Base-by-base conservation (phyloP, 805 yeast species). In the Candida michaelii region DNA sequence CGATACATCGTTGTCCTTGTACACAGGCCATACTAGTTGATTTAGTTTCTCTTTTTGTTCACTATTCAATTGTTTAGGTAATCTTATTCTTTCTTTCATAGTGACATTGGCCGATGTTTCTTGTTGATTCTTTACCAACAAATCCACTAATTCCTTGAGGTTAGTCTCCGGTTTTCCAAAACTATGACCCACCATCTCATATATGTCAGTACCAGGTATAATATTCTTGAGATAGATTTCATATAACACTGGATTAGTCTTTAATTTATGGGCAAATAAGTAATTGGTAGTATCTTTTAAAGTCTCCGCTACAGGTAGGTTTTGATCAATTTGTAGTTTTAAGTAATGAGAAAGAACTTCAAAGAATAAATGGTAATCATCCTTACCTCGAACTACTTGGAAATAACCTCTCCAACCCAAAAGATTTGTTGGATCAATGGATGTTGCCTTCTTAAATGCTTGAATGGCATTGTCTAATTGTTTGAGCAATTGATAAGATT, bases 321-420 rank as follows among this genome's bases (percentile, higher is more conserved):
- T 73, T 36, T 74, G 71, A 8, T 65, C 63, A 1, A 66, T 39
- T 36, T 77, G 58, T 1, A 71, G 50, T 14, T 68, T 62, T 17
- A 79, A 65, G 46, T 75, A 73, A 3, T 66, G 62, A 2, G 76
- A 69, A 42, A 77, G 55, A 5, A 76, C 67, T 0, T 59, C 52
- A 52, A 84, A 82, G 58, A 76, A 82, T 2, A 60, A 43, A 3
- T 58, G 53, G 48, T 64, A 66, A 41, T 77, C 73, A 3, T 66
- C 57, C 24, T 52, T 50, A 10, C 61, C 52, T 42, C 64, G 62
- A 9, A 64, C 69, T 0, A 79, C 59, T 36, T 77, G 74, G 45
- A 80, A 63, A 45, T 83, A 70, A 1, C 98, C 98, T 54, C 86
- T 88, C 95, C 93, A 90, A 0, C 89, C 95, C 18, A 77, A 59